Conservation (phyloP, 257 asterid genomes). For the Capsicum chinense region DNA sequence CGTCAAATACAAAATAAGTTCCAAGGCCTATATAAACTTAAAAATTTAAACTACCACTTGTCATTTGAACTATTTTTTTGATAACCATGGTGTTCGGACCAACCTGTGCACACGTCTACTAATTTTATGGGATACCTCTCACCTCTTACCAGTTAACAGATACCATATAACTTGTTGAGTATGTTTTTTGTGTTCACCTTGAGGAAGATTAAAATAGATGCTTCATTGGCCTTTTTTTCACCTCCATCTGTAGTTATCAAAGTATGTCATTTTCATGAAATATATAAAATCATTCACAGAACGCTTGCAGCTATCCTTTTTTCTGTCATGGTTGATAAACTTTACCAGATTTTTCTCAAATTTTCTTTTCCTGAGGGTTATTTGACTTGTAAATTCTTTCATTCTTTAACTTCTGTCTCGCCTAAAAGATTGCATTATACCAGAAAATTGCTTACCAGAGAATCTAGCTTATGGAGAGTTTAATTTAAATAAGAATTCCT, state of each 20-base stretch:
- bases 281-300: no score
- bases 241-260: background rate
- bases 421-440: conserved; percentile 25
- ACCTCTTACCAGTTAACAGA: no score
- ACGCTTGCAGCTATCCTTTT: no score
- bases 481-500: conserved; percentile 33
- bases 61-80: background rate
- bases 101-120: no score
- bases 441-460: conserved; percentile 43
- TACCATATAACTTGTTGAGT: background rate
- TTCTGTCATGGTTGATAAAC: no score
- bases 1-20: background rate
- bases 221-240: background rate
- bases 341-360: background rate
- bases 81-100: no score
- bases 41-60: background rate
- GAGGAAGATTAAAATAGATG: background rate
- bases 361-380: background rate
- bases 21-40: background rate
- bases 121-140: no score
- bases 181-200: background rate
- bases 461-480: conserved; percentile 34
- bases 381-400: background rate
- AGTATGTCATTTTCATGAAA: no score
- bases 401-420: conserved; percentile 12